Base-by-base conservation (phyloP, 208 protist genomes). In the Trypanosoma mega region DNA sequence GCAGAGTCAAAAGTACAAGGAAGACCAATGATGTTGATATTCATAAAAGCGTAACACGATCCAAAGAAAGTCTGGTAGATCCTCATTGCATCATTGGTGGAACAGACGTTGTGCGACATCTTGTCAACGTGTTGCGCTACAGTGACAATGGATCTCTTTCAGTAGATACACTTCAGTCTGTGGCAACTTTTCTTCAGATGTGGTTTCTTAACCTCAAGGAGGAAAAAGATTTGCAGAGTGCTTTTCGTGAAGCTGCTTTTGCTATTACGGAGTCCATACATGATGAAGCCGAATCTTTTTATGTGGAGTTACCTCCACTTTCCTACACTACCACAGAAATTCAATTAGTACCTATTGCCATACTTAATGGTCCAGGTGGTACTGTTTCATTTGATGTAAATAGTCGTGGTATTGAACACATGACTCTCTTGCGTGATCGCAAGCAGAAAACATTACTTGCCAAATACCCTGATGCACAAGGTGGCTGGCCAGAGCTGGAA, bases 401-500 rank as follows among this genome's bases (percentile, higher is more conserved):
- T 41, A 76, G 68, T 47, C 78, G 85, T n/a, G 67, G 67, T 49
- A 79, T 85, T 50, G 92, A 97, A 53, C 81, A 90, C 34, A 72
- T 85, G 30, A 75, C 70, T 27, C 52, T 97, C 11, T 91, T 78
- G 72, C 83, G 83, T 58, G 89, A 97, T 62, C 7, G 59, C 30
- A 74, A 64, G 30, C 64, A 89, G 52, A 94, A 89, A 60, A 81
- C 66, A 31, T 50, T 85, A 8, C 26, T 94, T 27, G 79, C 78
- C 16, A 94, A 89, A 74, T 94, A 83, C 49, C 89, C 92, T 3
- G 89, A 97, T 55, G 59, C 60, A 24, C 82, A 92, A 58, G 85
- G 86, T 39, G 75, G 72, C 8, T 97, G 86, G 82, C 76, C 74
- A 20, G 78, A 75, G 16, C 69, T 63, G 26, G 52, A 64, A 14